phyloP scores from a whole-genome alignment of 768 basidiomycete genomes.

The Suillus luteus region DNA sequence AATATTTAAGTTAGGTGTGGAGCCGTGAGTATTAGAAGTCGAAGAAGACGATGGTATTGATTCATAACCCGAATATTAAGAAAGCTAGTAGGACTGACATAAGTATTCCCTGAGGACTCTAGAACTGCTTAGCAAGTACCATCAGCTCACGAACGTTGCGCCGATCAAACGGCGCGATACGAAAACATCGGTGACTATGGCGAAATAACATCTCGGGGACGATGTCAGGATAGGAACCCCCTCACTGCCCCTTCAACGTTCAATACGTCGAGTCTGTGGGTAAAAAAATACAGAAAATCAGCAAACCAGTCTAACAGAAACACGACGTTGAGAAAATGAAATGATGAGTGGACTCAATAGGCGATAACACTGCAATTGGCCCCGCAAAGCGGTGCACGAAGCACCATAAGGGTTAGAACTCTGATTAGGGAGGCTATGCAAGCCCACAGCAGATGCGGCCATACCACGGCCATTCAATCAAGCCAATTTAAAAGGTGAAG shows the following conservation, averaged over 20 bases:
- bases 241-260: slow-evolving; percentile 92
- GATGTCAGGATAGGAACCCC: slow-evolving; percentile 71
- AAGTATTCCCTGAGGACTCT: slow-evolving; percentile 2
- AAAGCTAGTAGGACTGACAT: slow-evolving; percentile 4
- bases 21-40: slow-evolving; percentile 7
- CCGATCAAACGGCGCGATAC: neutral
- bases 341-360: neutral
- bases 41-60: neutral
- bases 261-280: slow-evolving; percentile 71
- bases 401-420: neutral
- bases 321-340: slow-evolving; percentile 3
- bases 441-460: neutral
- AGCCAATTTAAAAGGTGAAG: slow-evolving; percentile 6
- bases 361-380: neutral
- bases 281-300: neutral
- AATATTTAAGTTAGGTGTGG: neutral
- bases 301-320: neutral
- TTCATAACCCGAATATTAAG: neutral
- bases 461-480: neutral
- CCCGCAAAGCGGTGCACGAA: slow-evolving; percentile 1
- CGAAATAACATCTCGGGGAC: neutral
- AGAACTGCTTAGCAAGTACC: neutral
- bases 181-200: neutral
- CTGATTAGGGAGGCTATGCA: neutral
- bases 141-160: neutral